phyloP scores from a whole-genome alignment of 176 grass and related monocot genomes.

The Dactylis glomerata region DNA sequence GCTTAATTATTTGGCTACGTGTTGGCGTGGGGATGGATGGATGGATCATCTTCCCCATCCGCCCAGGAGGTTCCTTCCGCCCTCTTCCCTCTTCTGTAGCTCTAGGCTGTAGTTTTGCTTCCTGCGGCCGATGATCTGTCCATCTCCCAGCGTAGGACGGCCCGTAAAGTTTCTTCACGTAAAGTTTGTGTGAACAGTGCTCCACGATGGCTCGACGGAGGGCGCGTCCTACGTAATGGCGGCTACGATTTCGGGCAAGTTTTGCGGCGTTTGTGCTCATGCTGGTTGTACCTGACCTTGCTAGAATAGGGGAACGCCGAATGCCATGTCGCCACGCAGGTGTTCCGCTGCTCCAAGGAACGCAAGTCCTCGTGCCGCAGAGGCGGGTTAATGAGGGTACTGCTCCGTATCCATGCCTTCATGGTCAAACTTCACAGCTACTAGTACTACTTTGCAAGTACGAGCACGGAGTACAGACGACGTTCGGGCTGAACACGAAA shows the following conservation, averaged over 20 bases:
- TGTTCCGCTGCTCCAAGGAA: slow-evolving; percentile 17
- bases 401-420: not conserved
- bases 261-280: not conserved
- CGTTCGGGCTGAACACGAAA: not conserved
- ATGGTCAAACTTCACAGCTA: not conserved
- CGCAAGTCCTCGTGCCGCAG: not conserved
- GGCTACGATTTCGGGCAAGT: not conserved
- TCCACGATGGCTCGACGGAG: not conserved
- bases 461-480: not conserved
- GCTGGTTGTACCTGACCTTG: not conserved
- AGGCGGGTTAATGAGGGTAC: not conserved
- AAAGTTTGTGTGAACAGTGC: slow-evolving; percentile 14
- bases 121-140: not conserved
- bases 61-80: slow-evolving; percentile 22
- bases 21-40: not conserved
- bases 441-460: not conserved
- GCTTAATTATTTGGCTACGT: slow-evolving; percentile 15
- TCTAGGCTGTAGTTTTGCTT: no score
- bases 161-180: not conserved
- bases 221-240: not conserved
- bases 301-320: not conserved
- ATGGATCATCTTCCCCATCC: not conserved
- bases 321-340: not conserved
- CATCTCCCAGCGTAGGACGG: not conserved
- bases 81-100: slow-evolving; percentile 6